Evolutionary conservation across 208 protist species (phyloP), one percentile per base, ranked within the genome.

Genomic region (Leishmania martiniquensis): DNA sequence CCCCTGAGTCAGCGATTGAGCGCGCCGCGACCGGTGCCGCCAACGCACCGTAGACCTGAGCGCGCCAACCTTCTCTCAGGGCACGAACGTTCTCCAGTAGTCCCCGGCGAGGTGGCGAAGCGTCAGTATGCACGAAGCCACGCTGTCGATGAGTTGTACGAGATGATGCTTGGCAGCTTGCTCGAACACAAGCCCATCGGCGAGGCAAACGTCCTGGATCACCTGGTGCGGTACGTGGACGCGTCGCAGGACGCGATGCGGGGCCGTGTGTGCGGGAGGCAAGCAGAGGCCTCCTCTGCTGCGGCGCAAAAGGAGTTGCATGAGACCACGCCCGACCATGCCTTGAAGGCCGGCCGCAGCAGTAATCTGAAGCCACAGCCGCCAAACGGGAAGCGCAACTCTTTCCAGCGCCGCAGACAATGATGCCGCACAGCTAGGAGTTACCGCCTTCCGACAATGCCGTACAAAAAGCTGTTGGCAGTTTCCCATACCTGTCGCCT

Each of bases 101-200:
- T 51, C 0, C 37, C 55, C 12, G 80, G 51, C 34, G 80, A 62
- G 37, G 37, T 75, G 65, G 52, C 51, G 47, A 71, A 72, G 44
- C 81, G 77, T 39, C 74, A 80, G 68, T 83, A 93, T 82, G 75
- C 67, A n/a, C 72, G 85, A 62, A 76, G 73, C 1, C 83, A 94
- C 65, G 88, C 77, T 51, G 81, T 96, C 55, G 85, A 92, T 42
- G 87, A 87, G 49, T 68, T 96, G 44, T 94, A 90, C 65, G 86
- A 96, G 69, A 82, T 87, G 62, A 85, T 96, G 80, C 74, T 94
- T 25, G 73, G 82, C 5, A 82, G 82, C 59, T 55, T 93, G 55
- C 69, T 91, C 72, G 77, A 82, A 51, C 65, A 78, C 20, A 77
- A 80, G 51, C 90, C 92, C 6, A 60, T 62, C 2, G 85, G 84